Evolutionary conservation across 2,329 filamentous ascomycete species (phyloP), one percentile per base, ranked within the genome.

Genomic region (Allantophomopsis cytisporea): DNA sequence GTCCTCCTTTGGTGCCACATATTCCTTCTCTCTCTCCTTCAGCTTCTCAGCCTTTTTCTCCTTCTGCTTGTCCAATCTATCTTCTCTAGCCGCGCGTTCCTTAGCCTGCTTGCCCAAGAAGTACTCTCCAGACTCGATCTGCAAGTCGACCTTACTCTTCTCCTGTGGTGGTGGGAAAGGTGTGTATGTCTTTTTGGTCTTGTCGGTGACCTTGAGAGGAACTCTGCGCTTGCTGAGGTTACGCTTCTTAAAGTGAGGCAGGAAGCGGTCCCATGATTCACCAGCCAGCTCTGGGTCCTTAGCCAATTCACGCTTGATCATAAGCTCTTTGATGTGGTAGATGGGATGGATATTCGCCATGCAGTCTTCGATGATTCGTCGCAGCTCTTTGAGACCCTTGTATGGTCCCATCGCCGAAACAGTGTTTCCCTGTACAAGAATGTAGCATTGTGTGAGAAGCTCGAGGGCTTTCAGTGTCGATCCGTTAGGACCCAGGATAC

Each of bases 111-210:
- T 94, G 55, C 80, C 80, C 56, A 98, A 63, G 61, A 96, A 96
- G 65, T 94, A 98, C 65, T 96, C 89, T 63, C 91, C 89, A 52
- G 77, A 88, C 69, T 98, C 91, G 66, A 98, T 94, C 71, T 98
- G 89, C 61, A 87, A 64, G 62, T 98, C 91, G 52, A 98, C 75
- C 76, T 96, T 98, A 76, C 88, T 95, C 83, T 94, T 94, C 71
- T 98, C 89, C 48, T 88, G 87, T 34, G 87, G 76, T 6, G 91
- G 91, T 37, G 91, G 91, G 78, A 98, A 98, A 8, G 91, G 89
- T 48, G 93, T 98, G 69, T 95, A 98, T 11, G 70, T 63, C 73
- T 94, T 96, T 73, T 89, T 94, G 57, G 68, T 63, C 73, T 98
- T 98, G 68, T 98, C 88, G 39, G 76, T 86, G 56, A 98, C 79